Percentiles rank a stretch among this genome's conserved stretches.
phyloP scores from a whole-genome alignment of 2,329 filamentous ascomycete genomes.

The Aspergillus vadensis region DNA sequence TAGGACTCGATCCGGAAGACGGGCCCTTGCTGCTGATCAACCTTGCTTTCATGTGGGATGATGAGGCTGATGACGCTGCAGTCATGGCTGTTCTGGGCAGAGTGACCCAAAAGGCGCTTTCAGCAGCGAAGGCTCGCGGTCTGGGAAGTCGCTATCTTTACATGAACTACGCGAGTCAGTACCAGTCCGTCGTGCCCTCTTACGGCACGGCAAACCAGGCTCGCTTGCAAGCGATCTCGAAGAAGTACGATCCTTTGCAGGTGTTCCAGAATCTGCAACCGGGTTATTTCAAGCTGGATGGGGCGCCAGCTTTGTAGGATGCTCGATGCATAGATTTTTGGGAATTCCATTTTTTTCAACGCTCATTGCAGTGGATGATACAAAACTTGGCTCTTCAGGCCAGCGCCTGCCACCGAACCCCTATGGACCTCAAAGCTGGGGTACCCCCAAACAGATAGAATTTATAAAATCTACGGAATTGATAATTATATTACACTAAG shows the following conservation, averaged over 20 bases:
- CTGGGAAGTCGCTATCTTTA: slow-evolving; percentile 36
- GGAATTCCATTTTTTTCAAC: too few relatives aligned
- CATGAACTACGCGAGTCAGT: slow-evolving; percentile 52
- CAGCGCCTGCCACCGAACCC: too few relatives aligned
- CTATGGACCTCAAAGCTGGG: too few relatives aligned
- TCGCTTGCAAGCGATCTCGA: slow-evolving; percentile 35
- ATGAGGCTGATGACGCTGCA: slow-evolving; percentile 33
- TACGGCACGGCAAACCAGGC: slow-evolving; percentile 44
- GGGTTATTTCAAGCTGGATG: slow-evolving; percentile 47
- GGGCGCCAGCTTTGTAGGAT: neutral
- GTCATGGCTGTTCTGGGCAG: slow-evolving; percentile 28
- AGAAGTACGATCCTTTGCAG: slow-evolving; percentile 43
- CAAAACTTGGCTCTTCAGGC: too few relatives aligned
- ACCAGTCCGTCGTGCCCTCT: slow-evolving; percentile 45
- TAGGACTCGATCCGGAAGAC: slow-evolving; percentile 2
- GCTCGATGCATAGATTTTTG: too few relatives aligned
- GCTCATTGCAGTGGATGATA: too few relatives aligned
- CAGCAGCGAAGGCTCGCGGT: slow-evolving; percentile 32
- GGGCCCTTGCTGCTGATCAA: slow-evolving; percentile 27
- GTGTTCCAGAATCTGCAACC: slow-evolving; percentile 47
- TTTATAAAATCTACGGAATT: too few relatives aligned
- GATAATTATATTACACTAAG: too few relatives aligned
- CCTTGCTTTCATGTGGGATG: slow-evolving; percentile 33
- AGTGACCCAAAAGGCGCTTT: slow-evolving; percentile 31
- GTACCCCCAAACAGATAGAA: too few relatives aligned